These are phyloP conservation scores for Lentinula boryana DNA, from an alignment of 768 basidiomycete species.

Conservation along the genomic window DNA sequence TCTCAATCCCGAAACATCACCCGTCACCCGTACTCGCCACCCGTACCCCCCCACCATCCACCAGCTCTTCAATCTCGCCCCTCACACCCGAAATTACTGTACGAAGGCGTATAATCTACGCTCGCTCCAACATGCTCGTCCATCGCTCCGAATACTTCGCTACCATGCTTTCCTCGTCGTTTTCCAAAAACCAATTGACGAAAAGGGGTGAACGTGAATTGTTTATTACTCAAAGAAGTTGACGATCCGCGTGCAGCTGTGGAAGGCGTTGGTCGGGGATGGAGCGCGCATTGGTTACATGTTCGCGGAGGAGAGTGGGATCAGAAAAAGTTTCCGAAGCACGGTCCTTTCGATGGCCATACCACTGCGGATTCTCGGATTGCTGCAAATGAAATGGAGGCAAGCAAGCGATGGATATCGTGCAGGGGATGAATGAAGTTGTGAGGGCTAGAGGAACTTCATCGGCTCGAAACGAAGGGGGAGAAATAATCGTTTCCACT, in stretches of 20 bases:
- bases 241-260: constrained; percentile 67
- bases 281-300: constrained; percentile 54
- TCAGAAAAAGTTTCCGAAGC: constrained; percentile 57
- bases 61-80: constrained; percentile 29
- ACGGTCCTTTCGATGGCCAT: constrained; percentile 15
- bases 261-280: constrained; percentile 61
- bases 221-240: constrained; percentile 60
- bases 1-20: constrained; percentile 19
- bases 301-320: constrained; percentile 51
- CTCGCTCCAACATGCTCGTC: constrained; percentile 71
- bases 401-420: constrained; percentile 7
- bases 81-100: constrained; percentile 43
- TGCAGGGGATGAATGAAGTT: background rate
- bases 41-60: constrained; percentile 37
- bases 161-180: constrained; percentile 67
- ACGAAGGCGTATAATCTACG: constrained; percentile 70
- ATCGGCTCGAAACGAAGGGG: background rate
- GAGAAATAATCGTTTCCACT: constrained; percentile 10
- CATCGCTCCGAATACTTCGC: constrained; percentile 76
- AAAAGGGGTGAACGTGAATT: constrained; percentile 49
- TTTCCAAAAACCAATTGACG: constrained; percentile 43
- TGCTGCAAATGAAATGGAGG: constrained; percentile 32
- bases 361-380: constrained; percentile 36
- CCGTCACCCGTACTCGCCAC: background rate
- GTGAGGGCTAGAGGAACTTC: constrained; percentile 7